These are phyloP conservation scores for Penicillium corylophilum DNA, from an alignment of 2,329 filamentous ascomycete species.

Conservation along the genomic window DNA sequence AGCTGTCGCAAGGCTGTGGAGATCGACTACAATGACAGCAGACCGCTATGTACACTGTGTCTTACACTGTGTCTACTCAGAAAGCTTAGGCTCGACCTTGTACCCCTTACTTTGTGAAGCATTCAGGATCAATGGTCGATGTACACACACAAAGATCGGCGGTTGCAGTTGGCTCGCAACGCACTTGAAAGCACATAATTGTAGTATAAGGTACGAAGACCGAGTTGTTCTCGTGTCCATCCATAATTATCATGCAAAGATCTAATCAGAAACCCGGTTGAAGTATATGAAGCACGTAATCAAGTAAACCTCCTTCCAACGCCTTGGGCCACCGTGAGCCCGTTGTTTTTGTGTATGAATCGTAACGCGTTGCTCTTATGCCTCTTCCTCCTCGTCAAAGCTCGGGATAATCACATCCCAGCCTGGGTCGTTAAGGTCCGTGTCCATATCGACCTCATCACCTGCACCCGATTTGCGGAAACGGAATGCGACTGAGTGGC, in stretches of 20 bases:
- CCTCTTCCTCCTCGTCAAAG: slow-evolving; percentile 36
- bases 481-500: slow-evolving; percentile 36
- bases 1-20: slow-evolving; percentile 2
- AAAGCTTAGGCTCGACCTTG: neutral
- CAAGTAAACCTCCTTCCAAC: neutral
- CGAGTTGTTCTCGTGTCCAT: neutral
- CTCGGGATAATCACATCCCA: slow-evolving; percentile 40
- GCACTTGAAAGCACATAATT: neutral
- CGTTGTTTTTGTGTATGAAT: neutral
- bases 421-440: slow-evolving; percentile 32
- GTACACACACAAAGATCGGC: neutral
- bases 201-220: neutral
- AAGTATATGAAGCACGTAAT: slow-evolving; percentile 1
- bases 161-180: neutral
- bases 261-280: neutral
- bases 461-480: slow-evolving; percentile 26
- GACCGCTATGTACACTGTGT: neutral
- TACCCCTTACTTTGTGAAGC: neutral
- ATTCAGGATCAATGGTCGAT: neutral
- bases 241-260: neutral
- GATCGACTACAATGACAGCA: neutral
- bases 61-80: neutral
- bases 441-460: slow-evolving; percentile 25
- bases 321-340: neutral
- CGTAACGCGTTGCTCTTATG: neutral